phyloP scores from a whole-genome alignment of 2,329 filamentous ascomycete genomes.

The Monosporascus sp. region DNA sequence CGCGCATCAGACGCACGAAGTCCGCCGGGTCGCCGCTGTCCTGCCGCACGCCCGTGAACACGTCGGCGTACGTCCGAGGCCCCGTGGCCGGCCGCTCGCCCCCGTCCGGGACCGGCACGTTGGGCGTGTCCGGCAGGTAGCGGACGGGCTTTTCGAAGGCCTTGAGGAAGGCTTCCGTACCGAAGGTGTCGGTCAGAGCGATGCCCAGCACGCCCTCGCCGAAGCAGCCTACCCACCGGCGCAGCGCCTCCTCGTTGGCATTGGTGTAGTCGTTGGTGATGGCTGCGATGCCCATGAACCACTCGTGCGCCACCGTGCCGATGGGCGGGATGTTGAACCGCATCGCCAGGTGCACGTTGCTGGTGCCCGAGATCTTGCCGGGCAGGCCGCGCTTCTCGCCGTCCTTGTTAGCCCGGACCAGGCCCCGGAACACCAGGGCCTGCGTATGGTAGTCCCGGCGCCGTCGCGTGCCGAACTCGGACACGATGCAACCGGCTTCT shows the following conservation, averaged over 20 bases:
- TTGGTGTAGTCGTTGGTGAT: slow-evolving; percentile 79
- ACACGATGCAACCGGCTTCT: slow-evolving; percentile 79
- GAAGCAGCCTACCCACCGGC: slow-evolving; percentile 88
- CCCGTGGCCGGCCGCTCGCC: slow-evolving; percentile 36
- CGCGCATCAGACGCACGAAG: slow-evolving; percentile 72
- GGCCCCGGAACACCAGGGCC: slow-evolving; percentile 79
- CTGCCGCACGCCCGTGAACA: slow-evolving; percentile 80
- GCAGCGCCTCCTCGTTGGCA: slow-evolving; percentile 78
- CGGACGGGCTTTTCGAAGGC: slow-evolving; percentile 67
- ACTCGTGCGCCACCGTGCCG: slow-evolving; percentile 90
- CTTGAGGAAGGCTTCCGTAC: slow-evolving; percentile 80
- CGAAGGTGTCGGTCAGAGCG: slow-evolving; percentile 93
- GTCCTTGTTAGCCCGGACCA: slow-evolving; percentile 73
- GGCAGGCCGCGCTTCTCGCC: slow-evolving; percentile 57
- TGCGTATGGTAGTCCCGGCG: slow-evolving; percentile 93
- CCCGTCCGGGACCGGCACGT: slow-evolving; percentile 31
- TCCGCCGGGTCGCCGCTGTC: slow-evolving; percentile 81
- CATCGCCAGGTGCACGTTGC: slow-evolving; percentile 97
- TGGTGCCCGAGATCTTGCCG: slow-evolving; percentile 80
- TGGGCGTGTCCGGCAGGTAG: slow-evolving; percentile 35
- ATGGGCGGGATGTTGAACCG: slow-evolving; percentile 78
- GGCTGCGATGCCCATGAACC: slow-evolving; percentile 98
- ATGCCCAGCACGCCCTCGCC: slow-evolving; percentile 79
- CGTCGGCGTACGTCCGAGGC: slow-evolving; percentile 66
- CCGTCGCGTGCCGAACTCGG: slow-evolving; percentile 87